These are phyloP conservation scores for Fusarium sp. DNA, from an alignment of 2,329 filamentous ascomycete genomes.

Conservation along the genomic window DNA sequence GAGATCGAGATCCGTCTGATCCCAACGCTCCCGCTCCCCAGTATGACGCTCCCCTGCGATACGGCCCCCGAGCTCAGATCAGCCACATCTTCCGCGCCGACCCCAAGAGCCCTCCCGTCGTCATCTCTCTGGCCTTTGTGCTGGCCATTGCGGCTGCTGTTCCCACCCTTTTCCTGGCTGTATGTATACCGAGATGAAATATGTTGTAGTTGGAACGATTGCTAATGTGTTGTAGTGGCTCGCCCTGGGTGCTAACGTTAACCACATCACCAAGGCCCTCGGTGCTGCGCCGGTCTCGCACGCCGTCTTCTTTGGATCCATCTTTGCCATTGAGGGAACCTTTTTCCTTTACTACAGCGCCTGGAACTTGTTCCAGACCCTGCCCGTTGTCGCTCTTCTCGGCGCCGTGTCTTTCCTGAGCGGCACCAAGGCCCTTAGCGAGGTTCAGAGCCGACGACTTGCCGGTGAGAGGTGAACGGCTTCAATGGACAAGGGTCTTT, in stretches of 20 bases:
- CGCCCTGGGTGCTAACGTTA: constrained; percentile 83
- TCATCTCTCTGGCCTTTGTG: constrained; percentile 84
- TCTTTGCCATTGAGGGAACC: constrained; percentile 87
- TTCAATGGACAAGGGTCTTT: constrained; percentile 2
- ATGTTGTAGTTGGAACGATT: neutral
- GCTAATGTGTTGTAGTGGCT: constrained; percentile 72
- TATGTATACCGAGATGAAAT: constrained; percentile 57
- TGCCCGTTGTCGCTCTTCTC: constrained; percentile 78
- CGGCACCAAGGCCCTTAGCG: constrained; percentile 88
- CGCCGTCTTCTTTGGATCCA: constrained; percentile 85
- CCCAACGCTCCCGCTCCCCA: constrained; percentile 68
- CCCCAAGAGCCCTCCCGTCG: constrained; percentile 81
- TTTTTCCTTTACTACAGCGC: constrained; percentile 95
- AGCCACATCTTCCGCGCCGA: constrained; percentile 89
- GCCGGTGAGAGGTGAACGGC: constrained; percentile 72
- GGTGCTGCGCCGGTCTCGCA: constrained; percentile 84
- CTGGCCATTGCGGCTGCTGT: constrained; percentile 79
- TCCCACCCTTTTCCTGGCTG: constrained; percentile 77
- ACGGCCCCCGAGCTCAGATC: constrained; percentile 86
- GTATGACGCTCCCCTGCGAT: constrained; percentile 79
- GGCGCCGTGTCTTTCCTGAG: constrained; percentile 82
- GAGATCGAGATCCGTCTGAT: constrained; percentile 75
- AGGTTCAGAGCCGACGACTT: constrained; percentile 90
- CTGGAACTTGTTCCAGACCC: constrained; percentile 92
- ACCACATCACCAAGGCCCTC: constrained; percentile 81